A percentile compares a stretch with the other conserved stretches of the same genome.
These are phyloP conservation scores for Debaryomyces castellii DNA, from an alignment of 805 yeast genomes.

Conservation along the genomic window DNA sequence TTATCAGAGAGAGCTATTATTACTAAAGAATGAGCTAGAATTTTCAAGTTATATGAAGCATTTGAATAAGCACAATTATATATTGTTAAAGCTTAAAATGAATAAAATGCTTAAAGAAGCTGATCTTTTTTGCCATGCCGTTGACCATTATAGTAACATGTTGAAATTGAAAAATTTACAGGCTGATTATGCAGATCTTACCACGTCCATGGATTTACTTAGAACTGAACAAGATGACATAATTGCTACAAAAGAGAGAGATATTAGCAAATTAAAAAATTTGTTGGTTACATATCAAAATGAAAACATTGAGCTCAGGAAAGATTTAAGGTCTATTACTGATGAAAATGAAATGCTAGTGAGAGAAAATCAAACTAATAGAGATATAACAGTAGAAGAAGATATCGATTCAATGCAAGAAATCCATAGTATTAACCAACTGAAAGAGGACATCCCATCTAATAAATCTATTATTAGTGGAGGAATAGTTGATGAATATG, in stretches of 20 bases:
- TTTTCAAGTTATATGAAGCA: conserved; percentile 55
- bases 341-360: conserved; percentile 6
- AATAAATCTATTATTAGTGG: background rate
- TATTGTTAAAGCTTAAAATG: conserved; percentile 15
- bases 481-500: background rate
- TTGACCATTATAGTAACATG: conserved; percentile 8
- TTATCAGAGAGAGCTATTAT: conserved; percentile 57
- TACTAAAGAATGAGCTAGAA: conserved; percentile 59
- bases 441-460: background rate
- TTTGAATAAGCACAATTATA: conserved; percentile 35
- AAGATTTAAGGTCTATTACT: conserved; percentile 5
- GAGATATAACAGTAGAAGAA: conserved; percentile 17
- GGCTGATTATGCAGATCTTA: conserved; percentile 6
- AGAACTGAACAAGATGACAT: conserved; percentile 11
- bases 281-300: conserved; percentile 7
- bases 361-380: conserved; percentile 9
- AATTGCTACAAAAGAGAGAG: conserved; percentile 5
- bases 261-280: conserved; percentile 9
- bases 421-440: conserved; percentile 7
- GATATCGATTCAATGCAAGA: conserved; percentile 20
- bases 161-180: conserved; percentile 6
- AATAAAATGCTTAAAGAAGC: conserved; percentile 9
- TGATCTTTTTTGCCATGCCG: background rate
- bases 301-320: conserved; percentile 10
- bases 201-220: conserved; percentile 7